A percentile compares a stretch with the other conserved stretches of the same genome.
Evolutionary conservation across 2,329 filamentous ascomycete species (phyloP).

Genomic region (Gnomoniopsis sp.): DNA sequence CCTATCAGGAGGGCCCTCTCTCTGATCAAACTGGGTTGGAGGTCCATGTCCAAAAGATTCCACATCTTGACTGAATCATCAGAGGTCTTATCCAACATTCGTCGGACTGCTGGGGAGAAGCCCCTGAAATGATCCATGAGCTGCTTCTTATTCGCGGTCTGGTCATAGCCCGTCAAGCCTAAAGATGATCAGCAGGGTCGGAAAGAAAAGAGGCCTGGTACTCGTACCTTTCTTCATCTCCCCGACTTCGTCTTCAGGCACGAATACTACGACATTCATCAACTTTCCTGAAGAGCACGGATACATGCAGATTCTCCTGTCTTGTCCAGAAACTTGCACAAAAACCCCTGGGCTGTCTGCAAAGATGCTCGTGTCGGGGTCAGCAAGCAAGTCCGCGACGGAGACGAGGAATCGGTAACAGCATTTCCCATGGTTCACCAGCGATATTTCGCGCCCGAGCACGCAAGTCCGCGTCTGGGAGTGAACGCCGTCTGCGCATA

Average conservation of each 20-base stretch:
- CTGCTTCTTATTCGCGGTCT: slow-evolving; percentile 11
- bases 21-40: slow-evolving; percentile 18
- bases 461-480: slow-evolving; percentile 6
- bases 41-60: slow-evolving; percentile 16
- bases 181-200: neutral
- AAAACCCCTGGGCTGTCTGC: slow-evolving; percentile 5
- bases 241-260: slow-evolving; percentile 10
- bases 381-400: neutral
- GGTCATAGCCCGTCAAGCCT: slow-evolving; percentile 16
- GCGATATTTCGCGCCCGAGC: neutral
- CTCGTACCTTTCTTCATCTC: slow-evolving; percentile 12
- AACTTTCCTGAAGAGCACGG: slow-evolving; percentile 7
- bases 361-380: slow-evolving; percentile 4
- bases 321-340: neutral
- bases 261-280: slow-evolving; percentile 7
- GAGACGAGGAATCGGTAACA: slow-evolving; percentile 16
- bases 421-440: neutral
- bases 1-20: slow-evolving; percentile 23
- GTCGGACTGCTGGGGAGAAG: neutral
- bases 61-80: slow-evolving; percentile 11
- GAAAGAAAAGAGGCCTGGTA: too few species aligned
- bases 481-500: slow-evolving; percentile 14
- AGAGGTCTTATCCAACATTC: slow-evolving; percentile 6
- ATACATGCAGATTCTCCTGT: slow-evolving; percentile 9
- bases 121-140: slow-evolving; percentile 4